Evolutionary conservation across 306 rosid species (phyloP), one percentile per base, ranked within the genome.

Genomic region (Abrus pulchellus): DNA sequence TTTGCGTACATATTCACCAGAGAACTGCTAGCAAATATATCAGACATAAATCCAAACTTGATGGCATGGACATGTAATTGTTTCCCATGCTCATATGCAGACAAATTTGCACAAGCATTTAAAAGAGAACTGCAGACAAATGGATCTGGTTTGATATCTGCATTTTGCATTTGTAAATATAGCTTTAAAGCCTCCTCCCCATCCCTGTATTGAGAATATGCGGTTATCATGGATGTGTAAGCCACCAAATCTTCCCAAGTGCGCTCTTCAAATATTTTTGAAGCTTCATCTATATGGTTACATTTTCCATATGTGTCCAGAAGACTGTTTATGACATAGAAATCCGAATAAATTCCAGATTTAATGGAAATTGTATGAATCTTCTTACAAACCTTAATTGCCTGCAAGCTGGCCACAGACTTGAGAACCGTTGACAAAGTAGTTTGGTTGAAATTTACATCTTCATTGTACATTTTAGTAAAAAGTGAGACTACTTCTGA

Each of bases 1-100:
- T 94, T 94, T 70, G 95, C 97, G 47, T 94, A 94, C 98, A 92
- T 94, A 80, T 94, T 91, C 65, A 91, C 98, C 10, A 94, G 90
- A 79, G 98, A 94, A 82, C 90, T 94, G 71, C 97, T 94, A 1
- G 97, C 92, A 87, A 92, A 94, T 83, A 85, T 74, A 79, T 94
- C 98, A 32, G 88, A 89, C 85, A 92, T 80, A 76, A 90, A 89
- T 47, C 98, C 98, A 71, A 89, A 86, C 89, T 93, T 92, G 63
- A 92, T 80, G 55, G 88, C 59, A 36, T 90, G 99, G 85, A 89
- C 97, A 63, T 94, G 99, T 72, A 94, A 79, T 80, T 93, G 97
- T 87, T 91, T 94, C 61, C 97, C 99, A 83, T 91, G 97, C 73
- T 91, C 97, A 68, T 91, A 91, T 7, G 97, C 97, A 1, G 97